Evolutionary conservation across 371 early-diverging fungal genomes (phyloP).

Genomic region (Blakeslea trispora): DNA sequence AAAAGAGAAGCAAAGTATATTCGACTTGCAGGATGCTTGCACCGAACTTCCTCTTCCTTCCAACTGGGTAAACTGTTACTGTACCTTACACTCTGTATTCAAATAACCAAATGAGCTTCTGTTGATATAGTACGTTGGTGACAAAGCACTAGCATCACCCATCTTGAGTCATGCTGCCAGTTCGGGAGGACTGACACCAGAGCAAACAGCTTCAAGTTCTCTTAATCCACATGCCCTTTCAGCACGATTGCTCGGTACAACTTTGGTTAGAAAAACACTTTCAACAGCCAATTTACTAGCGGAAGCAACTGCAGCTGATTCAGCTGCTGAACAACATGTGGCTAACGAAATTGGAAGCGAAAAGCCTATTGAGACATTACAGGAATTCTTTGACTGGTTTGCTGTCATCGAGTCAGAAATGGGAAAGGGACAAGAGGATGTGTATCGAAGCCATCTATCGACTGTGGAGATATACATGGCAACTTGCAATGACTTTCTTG

Average conservation of each 20-base stretch:
- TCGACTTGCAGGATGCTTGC: constrained; percentile 68
- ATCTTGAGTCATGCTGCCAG: constrained; percentile 25
- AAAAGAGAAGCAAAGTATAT: constrained; percentile 59
- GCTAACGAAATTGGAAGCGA: constrained; percentile 37
- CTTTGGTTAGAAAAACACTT: constrained; percentile 32
- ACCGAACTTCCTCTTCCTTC: constrained; percentile 70
- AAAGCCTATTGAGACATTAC: constrained; percentile 77
- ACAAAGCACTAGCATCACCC: constrained; percentile 33
- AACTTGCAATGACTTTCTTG: constrained; percentile 61
- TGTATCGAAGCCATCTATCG: constrained; percentile 66
- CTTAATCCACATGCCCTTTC: constrained; percentile 34
- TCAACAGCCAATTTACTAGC: constrained; percentile 49
- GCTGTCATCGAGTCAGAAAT: constrained; percentile 76
- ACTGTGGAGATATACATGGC: constrained; percentile 51
- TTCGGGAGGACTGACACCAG: constrained; percentile 45
- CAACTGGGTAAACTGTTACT: constrained; percentile 33
- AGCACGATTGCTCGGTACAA: constrained; percentile 21
- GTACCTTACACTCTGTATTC: background rate
- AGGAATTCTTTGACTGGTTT: constrained; percentile 92
- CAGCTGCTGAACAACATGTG: constrained; percentile 32
- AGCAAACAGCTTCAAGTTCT: constrained; percentile 22
- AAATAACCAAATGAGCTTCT: background rate
- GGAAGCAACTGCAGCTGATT: constrained; percentile 37
- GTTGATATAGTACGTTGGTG: constrained; percentile 24
- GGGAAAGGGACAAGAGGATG: constrained; percentile 84